A percentile compares a stretch with the other conserved stretches of the same genome.
Conservation (phyloP, 2,329 filamentous ascomycete genomes). For the Fusarium udum region DNA sequence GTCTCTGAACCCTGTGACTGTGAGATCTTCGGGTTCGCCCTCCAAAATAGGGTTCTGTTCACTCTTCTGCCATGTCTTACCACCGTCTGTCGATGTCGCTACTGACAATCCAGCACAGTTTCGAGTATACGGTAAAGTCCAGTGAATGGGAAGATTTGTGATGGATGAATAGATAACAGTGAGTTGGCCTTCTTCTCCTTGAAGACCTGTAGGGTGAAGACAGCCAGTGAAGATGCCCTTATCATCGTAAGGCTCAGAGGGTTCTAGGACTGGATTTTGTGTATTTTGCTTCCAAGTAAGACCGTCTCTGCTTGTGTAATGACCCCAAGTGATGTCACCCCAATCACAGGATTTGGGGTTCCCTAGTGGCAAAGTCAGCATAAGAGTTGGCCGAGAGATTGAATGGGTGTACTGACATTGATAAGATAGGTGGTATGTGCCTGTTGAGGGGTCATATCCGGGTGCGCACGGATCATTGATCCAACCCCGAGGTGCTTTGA, state of each 20-base stretch:
- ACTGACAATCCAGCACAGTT: conserved; percentile 54
- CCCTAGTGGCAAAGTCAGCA: conserved; percentile 30
- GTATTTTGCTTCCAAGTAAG: conserved; percentile 56
- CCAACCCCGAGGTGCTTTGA: conserved; percentile 38
- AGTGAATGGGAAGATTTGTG: conserved; percentile 48
- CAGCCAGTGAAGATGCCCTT: conserved; percentile 64
- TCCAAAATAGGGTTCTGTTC: conserved; percentile 45
- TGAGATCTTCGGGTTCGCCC: conserved; percentile 42
- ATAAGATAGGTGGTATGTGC: conserved; percentile 41
- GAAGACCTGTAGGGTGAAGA: conserved; percentile 57
- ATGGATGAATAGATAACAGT: conserved; percentile 50
- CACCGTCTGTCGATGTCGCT: conserved; percentile 51
- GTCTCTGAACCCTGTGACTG: conserved; percentile 48
- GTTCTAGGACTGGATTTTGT: conserved; percentile 47
- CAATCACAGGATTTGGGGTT: conserved; percentile 51
- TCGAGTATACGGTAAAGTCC: conserved; percentile 51
- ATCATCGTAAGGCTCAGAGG: conserved; percentile 56
- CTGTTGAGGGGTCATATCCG: conserved; percentile 32
- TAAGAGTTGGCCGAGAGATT: accelerated
- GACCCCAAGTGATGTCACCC: conserved; percentile 58
- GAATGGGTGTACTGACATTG: conserved; percentile 23
- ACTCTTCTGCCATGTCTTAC: conserved; percentile 47
- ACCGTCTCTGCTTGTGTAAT: conserved; percentile 55
- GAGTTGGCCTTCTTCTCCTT: conserved; percentile 50
- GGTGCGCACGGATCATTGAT: conserved; percentile 41